Conservation (phyloP, 306 rosid species). For the Sicyos baderoa region DNA sequence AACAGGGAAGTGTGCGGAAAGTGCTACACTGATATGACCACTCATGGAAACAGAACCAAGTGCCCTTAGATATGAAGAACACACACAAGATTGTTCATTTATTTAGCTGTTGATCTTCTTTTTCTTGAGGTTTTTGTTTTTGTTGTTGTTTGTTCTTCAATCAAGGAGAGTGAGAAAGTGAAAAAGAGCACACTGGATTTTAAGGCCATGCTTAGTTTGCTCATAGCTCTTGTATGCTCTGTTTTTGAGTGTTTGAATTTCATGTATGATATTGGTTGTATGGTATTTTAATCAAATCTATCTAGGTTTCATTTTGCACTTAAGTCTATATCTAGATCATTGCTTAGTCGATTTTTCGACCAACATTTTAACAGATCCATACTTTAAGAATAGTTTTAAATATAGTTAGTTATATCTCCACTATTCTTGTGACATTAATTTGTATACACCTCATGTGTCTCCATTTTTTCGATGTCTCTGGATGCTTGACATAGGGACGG, state of each 20-base stretch:
- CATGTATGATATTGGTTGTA: background rate
- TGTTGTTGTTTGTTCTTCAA: background rate
- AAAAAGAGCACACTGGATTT: too few relatives aligned
- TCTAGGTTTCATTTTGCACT: background rate
- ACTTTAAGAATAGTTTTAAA: too few relatives aligned
- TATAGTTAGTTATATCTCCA: too few relatives aligned
- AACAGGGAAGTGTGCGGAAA: slow-evolving; percentile 76
- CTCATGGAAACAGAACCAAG: slow-evolving; percentile 54
- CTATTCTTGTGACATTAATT: too few relatives aligned
- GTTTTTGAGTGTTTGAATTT: background rate
- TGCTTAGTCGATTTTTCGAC: too few relatives aligned
- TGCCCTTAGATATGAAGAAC: slow-evolving; percentile 42
- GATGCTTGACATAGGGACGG: too few relatives aligned
- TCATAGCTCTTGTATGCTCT: background rate
- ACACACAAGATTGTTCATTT: background rate
- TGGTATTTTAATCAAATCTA: background rate
- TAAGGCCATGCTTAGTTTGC: background rate
- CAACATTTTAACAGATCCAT: too few relatives aligned
- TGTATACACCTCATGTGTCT: too few relatives aligned
- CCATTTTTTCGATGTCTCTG: too few relatives aligned
- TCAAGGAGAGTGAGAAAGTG: background rate
- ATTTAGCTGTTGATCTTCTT: background rate
- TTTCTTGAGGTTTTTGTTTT: background rate
- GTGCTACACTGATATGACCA: slow-evolving; percentile 73
- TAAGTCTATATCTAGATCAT: too few relatives aligned